These are phyloP conservation scores for Citrus mangshanensis DNA, from an alignment of 345 rosid species.

Conservation along the genomic window DNA sequence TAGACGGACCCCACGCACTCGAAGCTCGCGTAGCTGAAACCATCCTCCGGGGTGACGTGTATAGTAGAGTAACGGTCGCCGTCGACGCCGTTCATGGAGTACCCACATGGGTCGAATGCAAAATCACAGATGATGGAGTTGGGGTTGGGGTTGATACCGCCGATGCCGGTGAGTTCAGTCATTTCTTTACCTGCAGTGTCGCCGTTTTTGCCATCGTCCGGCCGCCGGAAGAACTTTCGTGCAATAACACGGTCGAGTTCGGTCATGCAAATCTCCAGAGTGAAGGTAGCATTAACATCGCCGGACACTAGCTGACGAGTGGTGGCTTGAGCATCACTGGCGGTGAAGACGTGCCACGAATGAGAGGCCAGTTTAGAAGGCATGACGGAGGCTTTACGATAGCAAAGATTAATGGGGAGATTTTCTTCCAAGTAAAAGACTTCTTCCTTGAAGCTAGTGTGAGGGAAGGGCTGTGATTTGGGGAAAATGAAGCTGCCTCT, in stretches of 20 bases:
- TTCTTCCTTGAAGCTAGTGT: conserved; percentile 82
- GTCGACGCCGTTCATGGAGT: conserved; percentile 95
- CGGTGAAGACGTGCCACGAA: conserved; percentile 91
- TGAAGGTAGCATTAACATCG: conserved; percentile 30
- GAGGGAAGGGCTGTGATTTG: conserved; percentile 78
- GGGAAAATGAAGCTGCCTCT: conserved; percentile 96
- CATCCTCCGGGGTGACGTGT: conserved; percentile 97
- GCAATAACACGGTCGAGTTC: conserved; percentile 74
- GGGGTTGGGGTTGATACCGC: conserved; percentile 59
- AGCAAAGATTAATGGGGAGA: conserved; percentile 55
- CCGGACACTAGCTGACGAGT: background rate
- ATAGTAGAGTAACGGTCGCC: conserved; percentile 93
- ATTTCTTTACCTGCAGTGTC: conserved; percentile 69
- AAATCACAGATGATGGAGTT: conserved; percentile 74
- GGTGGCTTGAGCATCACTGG: conserved; percentile 29
- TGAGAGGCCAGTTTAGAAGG: conserved; percentile 59
- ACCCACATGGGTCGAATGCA: conserved; percentile 96
- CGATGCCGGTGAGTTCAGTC: conserved; percentile 75
- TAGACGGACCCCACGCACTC: conserved; percentile 71
- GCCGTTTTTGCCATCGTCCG: conserved; percentile 42
- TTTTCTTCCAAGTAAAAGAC: conserved; percentile 55
- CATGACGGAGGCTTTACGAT: conserved; percentile 73
- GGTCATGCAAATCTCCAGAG: conserved; percentile 92
- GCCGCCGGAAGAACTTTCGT: conserved; percentile 49
- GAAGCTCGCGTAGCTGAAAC: conserved; percentile 91